Evolutionary conservation across 306 rosid genomes (phyloP), one percentile per base, ranked within the genome.

Genomic region (Ziziphus jujuba): DNA sequence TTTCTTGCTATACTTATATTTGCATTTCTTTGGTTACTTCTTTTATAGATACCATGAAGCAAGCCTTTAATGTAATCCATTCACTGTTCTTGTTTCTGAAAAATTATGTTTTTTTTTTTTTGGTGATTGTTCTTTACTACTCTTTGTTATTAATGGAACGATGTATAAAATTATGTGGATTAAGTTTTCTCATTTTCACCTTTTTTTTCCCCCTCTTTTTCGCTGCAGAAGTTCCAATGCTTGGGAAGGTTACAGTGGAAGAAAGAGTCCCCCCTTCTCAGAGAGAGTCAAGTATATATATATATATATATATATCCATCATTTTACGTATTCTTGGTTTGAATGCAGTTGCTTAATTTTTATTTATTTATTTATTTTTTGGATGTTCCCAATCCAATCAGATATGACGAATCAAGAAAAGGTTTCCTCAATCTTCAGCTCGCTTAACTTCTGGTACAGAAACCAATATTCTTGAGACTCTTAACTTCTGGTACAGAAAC

Each of bases 261-360:
- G 89, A 84, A n/a, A 56, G 95, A 80, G 33, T 63, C 89, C 69
- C 68, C n/a, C 85, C 43, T n/a, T n/a, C n/a, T n/a, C n/a, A n/a
- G n/a, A n/a, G n/a, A n/a, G n/a, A n/a, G n/a, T n/a, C n/a, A n/a
- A n/a, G n/a, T n/a, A n/a, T n/a, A n/a, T n/a, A n/a, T n/a, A n/a
- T n/a, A n/a, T n/a, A n/a, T n/a, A n/a, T n/a, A n/a, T n/a, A n/a
- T n/a, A n/a, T n/a, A n/a, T n/a, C n/a, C n/a, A n/a, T n/a, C n/a
- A n/a, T n/a, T n/a, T n/a, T n/a, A n/a, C n/a, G n/a, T n/a, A n/a
- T n/a, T n/a, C n/a, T n/a, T n/a, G n/a, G n/a, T n/a, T n/a, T n/a
- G n/a, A n/a, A n/a, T n/a, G n/a, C n/a, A n/a, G n/a, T n/a, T n/a
- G n/a, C n/a, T n/a, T n/a, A n/a, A n/a, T n/a, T n/a, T n/a, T n/a